Conservation (phyloP, 73 alveolate genomes). For the Symbiodinium pilosum region DNA sequence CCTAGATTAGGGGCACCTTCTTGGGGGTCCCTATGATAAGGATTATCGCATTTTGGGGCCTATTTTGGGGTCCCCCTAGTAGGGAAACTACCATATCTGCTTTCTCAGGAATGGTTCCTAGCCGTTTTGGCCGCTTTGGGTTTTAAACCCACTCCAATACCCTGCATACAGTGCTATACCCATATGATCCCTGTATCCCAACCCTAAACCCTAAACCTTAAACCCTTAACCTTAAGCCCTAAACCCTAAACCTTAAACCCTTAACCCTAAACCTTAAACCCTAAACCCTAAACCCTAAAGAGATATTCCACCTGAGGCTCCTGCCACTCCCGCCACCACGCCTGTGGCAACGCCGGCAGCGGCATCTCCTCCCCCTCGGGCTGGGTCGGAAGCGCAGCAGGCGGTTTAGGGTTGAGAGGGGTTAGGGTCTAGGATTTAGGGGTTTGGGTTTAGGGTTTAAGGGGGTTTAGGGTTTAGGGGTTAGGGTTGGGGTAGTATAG, state of each 20-base stretch:
- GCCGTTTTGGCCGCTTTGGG: background rate
- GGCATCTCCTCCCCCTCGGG: background rate
- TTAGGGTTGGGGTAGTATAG: too few relatives aligned
- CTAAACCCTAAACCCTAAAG: background rate
- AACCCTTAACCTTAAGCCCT: background rate
- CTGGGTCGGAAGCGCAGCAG: background rate
- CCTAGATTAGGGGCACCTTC: background rate
- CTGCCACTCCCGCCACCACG: background rate
- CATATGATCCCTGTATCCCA: background rate
- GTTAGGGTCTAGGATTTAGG: background rate
- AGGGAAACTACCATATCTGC: background rate
- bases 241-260: background rate
- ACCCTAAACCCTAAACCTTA: background rate
- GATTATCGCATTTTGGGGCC: background rate
- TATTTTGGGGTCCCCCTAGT: background rate
- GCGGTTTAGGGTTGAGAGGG: background rate
- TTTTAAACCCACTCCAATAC: background rate
- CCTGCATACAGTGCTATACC: background rate
- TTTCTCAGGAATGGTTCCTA: background rate
- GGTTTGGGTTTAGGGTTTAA: background rate
- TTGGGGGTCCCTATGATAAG: background rate
- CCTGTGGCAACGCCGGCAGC: background rate
- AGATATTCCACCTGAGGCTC: background rate
- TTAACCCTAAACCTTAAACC: background rate
- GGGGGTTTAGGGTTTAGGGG: background rate